A percentile compares a stretch with the other conserved stretches of the same genome.
Evolutionary conservation across 805 yeast genomes (phyloP).

Genomic region (Candida qinlingensis): DNA sequence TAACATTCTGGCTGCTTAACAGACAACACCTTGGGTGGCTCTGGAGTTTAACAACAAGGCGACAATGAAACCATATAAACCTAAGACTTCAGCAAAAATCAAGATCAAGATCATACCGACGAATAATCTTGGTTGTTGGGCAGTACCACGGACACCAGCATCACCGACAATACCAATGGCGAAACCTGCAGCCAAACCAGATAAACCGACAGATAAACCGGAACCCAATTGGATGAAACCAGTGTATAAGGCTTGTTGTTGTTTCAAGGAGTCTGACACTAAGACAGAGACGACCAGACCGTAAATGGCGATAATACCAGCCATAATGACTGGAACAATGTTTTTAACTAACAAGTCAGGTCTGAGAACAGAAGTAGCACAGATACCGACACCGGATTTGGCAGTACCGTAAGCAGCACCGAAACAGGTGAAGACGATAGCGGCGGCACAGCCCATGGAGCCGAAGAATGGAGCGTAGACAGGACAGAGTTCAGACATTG

Average conservation of each 20-base stretch:
- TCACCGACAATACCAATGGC: conserved; percentile 99
- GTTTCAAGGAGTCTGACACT: conserved; percentile 84
- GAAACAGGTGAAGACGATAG: conserved; percentile 96
- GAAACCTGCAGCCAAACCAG: conserved; percentile 97
- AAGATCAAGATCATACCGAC: conserved; percentile 98
- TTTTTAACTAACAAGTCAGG: conserved; percentile 92
- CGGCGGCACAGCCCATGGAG: conserved; percentile 98
- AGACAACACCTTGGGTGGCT: conserved; percentile 87
- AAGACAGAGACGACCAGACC: conserved; percentile 95
- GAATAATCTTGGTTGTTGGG: conserved; percentile 96
- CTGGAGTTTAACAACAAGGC: conserved; percentile 96
- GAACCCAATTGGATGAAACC: conserved; percentile 98
- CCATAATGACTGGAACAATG: conserved; percentile 97
- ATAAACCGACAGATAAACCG: conserved; percentile 93
- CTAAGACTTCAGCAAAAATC: conserved; percentile 98
- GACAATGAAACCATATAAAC: conserved; percentile 97
- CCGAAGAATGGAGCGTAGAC: conserved; percentile 88
- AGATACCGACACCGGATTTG: conserved; percentile 98
- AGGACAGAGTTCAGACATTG: conserved; percentile 27
- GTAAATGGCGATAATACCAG: conserved; percentile 98
- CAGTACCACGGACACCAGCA: conserved; percentile 98
- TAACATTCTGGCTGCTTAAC: conserved; percentile 38
- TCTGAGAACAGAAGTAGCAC: conserved; percentile 96
- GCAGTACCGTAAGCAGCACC: conserved; percentile 99
- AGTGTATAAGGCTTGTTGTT: conserved; percentile 88